Conservation (phyloP, 257 asterid genomes). For the Anisodus tanguticus region DNA sequence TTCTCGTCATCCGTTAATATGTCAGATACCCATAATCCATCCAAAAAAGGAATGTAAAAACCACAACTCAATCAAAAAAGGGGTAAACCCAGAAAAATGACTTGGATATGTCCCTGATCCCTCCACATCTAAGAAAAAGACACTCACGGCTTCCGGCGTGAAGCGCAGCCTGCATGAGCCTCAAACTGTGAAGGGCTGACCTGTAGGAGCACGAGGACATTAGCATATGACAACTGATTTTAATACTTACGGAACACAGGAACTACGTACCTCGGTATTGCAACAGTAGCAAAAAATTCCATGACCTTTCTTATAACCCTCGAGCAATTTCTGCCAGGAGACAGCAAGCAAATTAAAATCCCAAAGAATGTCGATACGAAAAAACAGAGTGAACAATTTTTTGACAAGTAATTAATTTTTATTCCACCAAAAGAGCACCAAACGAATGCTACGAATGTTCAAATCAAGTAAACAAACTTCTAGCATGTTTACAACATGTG, state of each 20-base stretch:
- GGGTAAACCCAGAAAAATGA: background rate
- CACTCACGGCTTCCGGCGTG: conserved; percentile 91
- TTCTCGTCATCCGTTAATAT: background rate
- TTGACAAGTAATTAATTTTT: background rate
- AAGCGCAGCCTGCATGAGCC: conserved; percentile 85
- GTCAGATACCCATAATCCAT: background rate
- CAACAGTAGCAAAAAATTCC: conserved; percentile 74
- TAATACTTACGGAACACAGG: background rate
- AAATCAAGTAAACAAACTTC: background rate
- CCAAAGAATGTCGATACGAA: background rate
- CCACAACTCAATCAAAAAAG: background rate
- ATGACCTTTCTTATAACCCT: conserved; percentile 65
- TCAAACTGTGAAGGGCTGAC: conserved; percentile 91
- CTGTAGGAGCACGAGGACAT: conserved; percentile 39
- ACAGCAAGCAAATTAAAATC: background rate
- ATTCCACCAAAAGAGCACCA: background rate
- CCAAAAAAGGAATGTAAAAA: conserved; percentile 21
- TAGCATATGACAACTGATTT: background rate
- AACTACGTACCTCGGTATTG: conserved; percentile 58
- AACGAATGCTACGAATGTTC: background rate
- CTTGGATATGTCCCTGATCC: background rate
- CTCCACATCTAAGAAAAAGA: background rate
- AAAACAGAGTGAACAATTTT: background rate
- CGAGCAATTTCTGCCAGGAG: conserved; percentile 54
- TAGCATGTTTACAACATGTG: conserved; percentile 18